Evolutionary conservation across 2,329 filamentous ascomycete species (phyloP), one percentile per base, ranked within the genome.

Genomic region (Purpureocillium takamizusanense): DNA sequence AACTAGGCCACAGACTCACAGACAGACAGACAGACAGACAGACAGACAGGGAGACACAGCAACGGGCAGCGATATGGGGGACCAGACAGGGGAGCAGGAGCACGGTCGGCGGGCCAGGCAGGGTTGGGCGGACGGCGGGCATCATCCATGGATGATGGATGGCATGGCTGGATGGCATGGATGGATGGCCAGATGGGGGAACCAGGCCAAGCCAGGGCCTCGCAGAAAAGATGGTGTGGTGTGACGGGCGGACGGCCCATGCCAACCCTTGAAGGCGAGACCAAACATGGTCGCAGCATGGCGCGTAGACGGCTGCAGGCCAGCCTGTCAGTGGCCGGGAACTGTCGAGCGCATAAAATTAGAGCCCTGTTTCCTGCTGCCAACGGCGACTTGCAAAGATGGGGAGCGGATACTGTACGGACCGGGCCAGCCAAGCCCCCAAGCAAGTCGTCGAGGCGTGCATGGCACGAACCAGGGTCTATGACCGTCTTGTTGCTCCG

Each of bases 311-410:
- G 50, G 53, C 49, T 49, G 53, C 53, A 55, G 56, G 47, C 53
- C 54, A 56, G 54, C 55, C 53, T 63, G 59, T 63, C 56, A 66
- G 55, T 67, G 66, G 66, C 60, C 53, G 58, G 51, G 38, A 46
- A 43, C 46, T 46, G 51, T 46, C 56, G 50, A 45, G 51, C 55
- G 60, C 63, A 63, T 67, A 62, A 67, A 65, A 67, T 66, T 63
- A 67, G 62, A 57, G 54, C 51, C 43, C 46, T 53, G 47, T 45
- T 36, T 35, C 10, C 30, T 36, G 17, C 31, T 31, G 7, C 30
- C 36, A 35, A 37, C 32, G 40, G 21, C 38, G 40, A 35, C 29
- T 33, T n/a, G 45, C 46, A 49, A n/a, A 46, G 50, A 47, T 54
- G 43, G 48, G 46, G 50, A 53, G 49, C 51, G 46, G 49, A 51